These are phyloP conservation scores for Dictyostelium brefeldianum DNA, from an alignment of 78 protist genomes.

Conservation along the genomic window DNA sequence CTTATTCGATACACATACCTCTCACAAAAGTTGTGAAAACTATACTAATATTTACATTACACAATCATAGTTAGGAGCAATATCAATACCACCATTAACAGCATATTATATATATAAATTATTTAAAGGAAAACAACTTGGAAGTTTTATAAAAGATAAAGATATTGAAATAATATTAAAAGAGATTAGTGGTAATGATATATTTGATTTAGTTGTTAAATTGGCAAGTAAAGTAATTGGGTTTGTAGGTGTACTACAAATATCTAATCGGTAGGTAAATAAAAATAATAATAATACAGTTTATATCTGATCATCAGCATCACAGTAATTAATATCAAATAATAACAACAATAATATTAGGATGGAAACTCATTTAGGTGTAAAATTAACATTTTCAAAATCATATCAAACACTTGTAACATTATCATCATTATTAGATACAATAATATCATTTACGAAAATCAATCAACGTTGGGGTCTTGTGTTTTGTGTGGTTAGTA, in stretches of 20 bases:
- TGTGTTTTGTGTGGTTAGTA: constrained; percentile 54
- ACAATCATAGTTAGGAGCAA: constrained; percentile 27
- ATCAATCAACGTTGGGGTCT: constrained; percentile 64
- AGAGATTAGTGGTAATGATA: constrained; percentile 73
- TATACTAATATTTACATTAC: too few relatives aligned
- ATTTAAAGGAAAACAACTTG: constrained; percentile 13
- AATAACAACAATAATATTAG: not conserved
- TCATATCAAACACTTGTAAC: constrained; percentile 63
- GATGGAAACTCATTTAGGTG: constrained; percentile 73
- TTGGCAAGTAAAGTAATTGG: constrained; percentile 54
- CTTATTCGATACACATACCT: too few relatives aligned
- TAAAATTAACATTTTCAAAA: constrained; percentile 64
- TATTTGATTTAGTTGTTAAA: constrained; percentile 43
- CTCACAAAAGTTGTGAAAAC: too few relatives aligned
- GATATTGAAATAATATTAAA: constrained; percentile 54
- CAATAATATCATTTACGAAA: constrained; percentile 49
- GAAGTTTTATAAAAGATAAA: constrained; percentile 20
- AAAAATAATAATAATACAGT: too few relatives aligned
- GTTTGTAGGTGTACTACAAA: constrained; percentile 42
- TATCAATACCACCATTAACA: constrained; percentile 56
- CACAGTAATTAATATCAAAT: too few relatives aligned
- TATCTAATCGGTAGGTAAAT: not conserved
- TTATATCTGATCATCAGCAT: too few relatives aligned
- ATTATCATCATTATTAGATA: constrained; percentile 52
- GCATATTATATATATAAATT: constrained; percentile 49